Conservation (phyloP, 495 filamentous ascomycete genomes). For the Platismatia glauca region DNA sequence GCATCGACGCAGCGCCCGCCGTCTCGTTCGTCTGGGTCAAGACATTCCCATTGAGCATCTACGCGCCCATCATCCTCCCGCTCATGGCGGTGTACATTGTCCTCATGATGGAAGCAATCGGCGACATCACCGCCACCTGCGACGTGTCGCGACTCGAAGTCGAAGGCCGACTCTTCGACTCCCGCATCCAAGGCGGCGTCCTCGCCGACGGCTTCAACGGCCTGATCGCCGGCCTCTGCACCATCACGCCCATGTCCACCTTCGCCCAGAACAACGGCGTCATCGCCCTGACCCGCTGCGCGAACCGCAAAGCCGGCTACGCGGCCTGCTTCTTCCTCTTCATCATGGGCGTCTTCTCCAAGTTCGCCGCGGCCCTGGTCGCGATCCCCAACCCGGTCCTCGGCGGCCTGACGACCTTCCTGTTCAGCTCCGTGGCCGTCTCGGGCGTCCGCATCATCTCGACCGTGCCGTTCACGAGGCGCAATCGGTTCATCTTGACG, state of each 20-base stretch:
- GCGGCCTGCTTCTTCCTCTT: slow-evolving; percentile 70
- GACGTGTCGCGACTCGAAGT: slow-evolving; percentile 82
- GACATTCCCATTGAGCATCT: slow-evolving; percentile 73
- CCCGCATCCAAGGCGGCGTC: slow-evolving; percentile 82
- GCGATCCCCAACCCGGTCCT: slow-evolving; percentile 73
- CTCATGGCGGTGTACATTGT: slow-evolving; percentile 81
- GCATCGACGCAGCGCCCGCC: slow-evolving; percentile 58
- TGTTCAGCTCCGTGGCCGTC: slow-evolving; percentile 76
- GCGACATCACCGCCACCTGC: slow-evolving; percentile 50
- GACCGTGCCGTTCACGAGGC: slow-evolving; percentile 68
- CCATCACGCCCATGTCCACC: slow-evolving; percentile 64
- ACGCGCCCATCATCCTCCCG: slow-evolving; percentile 77
- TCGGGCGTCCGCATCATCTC: slow-evolving; percentile 81
- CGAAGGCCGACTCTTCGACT: slow-evolving; percentile 72
- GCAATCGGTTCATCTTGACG: slow-evolving; percentile 83
- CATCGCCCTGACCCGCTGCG: slow-evolving; percentile 80
- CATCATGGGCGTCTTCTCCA: slow-evolving; percentile 83
- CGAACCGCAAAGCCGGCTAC: slow-evolving; percentile 81
- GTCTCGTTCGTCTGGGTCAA: slow-evolving; percentile 85
- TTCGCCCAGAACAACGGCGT: slow-evolving; percentile 90
- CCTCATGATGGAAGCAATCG: slow-evolving; percentile 82
- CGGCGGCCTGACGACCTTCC: slow-evolving; percentile 89
- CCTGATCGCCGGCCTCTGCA: slow-evolving; percentile 69
- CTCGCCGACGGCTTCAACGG: slow-evolving; percentile 80
- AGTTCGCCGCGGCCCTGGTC: slow-evolving; percentile 82